phyloP scores from a whole-genome alignment of 1,284 basidiomycete genomes.

The Trichosporon sp. region DNA sequence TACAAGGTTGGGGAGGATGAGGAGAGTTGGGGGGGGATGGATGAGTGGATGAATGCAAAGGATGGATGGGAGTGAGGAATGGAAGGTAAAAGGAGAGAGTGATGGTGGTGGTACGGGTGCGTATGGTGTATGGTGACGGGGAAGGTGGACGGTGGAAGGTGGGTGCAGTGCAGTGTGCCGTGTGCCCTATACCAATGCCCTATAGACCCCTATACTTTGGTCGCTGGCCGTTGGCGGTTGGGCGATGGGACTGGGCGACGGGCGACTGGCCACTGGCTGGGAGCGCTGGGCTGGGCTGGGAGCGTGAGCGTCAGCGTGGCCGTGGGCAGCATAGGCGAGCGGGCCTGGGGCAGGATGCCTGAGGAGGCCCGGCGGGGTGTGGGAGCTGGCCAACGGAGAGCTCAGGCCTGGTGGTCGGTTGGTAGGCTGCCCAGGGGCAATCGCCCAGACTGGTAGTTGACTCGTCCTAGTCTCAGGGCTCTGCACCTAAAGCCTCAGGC shows the following conservation, averaged over 20 bases:
- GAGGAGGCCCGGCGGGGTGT: not conserved
- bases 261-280: not conserved
- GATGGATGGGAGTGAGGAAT: constrained; percentile 6
- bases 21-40: constrained; percentile 12
- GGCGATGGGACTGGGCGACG: not conserved
- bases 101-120: not conserved
- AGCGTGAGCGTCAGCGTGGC: not conserved
- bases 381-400: not conserved
- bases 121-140: constrained; percentile 7
- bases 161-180: not conserved
- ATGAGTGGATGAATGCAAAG: constrained; percentile 13
- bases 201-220: not conserved
- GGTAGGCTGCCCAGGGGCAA: not conserved
- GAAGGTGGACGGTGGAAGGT: constrained; percentile 3
- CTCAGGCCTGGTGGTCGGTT: not conserved
- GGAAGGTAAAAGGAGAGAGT: constrained; percentile 9
- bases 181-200: too few species aligned
- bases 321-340: not conserved
- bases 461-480: not conserved
- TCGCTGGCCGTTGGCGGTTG: not conserved
- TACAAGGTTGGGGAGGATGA: constrained; percentile 8
- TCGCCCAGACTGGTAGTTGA: not conserved
- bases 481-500: not conserved
- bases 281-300: not conserved
- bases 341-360: not conserved